Evolutionary conservation across 768 basidiomycete species (phyloP).

Genomic region (Tephrocybe sp.): DNA sequence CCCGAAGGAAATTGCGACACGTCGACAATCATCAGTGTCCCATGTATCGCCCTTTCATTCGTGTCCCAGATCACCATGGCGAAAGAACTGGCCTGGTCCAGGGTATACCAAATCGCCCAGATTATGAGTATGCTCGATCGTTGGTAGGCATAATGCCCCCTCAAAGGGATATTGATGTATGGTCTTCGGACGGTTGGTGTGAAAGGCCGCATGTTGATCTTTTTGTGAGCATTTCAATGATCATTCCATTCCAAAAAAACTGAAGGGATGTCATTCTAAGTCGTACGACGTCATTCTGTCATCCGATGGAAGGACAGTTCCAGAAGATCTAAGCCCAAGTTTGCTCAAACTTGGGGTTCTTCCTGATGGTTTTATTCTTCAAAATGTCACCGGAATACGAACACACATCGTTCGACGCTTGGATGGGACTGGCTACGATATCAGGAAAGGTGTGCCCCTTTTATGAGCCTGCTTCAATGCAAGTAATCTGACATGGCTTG

Average conservation of each 20-base stretch:
- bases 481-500: slow-evolving; percentile 7
- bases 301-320: slow-evolving; percentile 45
- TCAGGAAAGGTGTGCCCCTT: slow-evolving; percentile 66
- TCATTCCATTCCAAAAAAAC: not conserved
- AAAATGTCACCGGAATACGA: slow-evolving; percentile 77
- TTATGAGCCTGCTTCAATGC: not conserved
- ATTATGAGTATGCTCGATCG: slow-evolving; percentile 78
- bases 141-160: slow-evolving; percentile 56
- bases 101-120: slow-evolving; percentile 69
- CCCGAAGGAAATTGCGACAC: slow-evolving; percentile 58
- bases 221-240: slow-evolving; percentile 50
- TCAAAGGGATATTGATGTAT: slow-evolving; percentile 50
- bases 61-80: slow-evolving; percentile 28
- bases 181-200: slow-evolving; percentile 76
- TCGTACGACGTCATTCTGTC: slow-evolving; percentile 82
- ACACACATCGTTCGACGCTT: slow-evolving; percentile 74
- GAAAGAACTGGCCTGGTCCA: slow-evolving; percentile 49
- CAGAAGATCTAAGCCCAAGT: slow-evolving; percentile 72
- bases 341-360: slow-evolving; percentile 60
- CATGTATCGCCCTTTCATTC: slow-evolving; percentile 50
- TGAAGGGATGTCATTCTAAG: slow-evolving; percentile 34
- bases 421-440: slow-evolving; percentile 84
- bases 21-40: slow-evolving; percentile 75
- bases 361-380: slow-evolving; percentile 68
- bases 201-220: slow-evolving; percentile 62